Evolutionary conservation across 75 land plant species (phyloP), one percentile per base, ranked within the genome.

Genomic region (Adiantum capillusveneris): DNA sequence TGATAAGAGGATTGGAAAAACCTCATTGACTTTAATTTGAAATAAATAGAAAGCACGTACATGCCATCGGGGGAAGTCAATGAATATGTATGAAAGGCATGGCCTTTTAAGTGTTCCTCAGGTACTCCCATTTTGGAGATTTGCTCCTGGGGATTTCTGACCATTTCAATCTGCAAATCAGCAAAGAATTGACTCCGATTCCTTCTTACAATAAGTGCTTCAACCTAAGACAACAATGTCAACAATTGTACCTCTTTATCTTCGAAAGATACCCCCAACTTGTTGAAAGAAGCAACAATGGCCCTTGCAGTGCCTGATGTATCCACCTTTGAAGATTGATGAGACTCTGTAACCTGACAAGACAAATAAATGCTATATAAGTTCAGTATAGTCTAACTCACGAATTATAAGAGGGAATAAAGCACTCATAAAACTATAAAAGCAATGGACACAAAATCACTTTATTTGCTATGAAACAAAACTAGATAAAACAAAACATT

Each of bases 231-330:
- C n/a, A n/a, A n/a, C n/a, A n/a, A n/a, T n/a, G n/a, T n/a, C 42
- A 39, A 39, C 13, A 9, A 7, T 9, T 13, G 7, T 7, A 95
- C 99, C 83, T 90, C 65, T 53, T 86, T 76, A 53, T 64, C 20
- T 3, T 84, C 72, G 65, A 68, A 86, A 36, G 62, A 60, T 13
- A 86, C 83, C 1, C 99, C 99, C 21, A 95, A 63, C 53, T 80
- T 90, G 66, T 79, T 79, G 57, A 95, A 85, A 59, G 81, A 84
- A 27, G 84, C 74, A 56, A 90, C 68, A 24, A 86, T 73, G 59
- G 99, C 91, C 67, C 81, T 84, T 46, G 99, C 99, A 20, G 99
- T 95, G 37, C 99, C 99, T 50, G 99, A 95, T 43, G 77, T 62
- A 45, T 95, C 99, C 69, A 75, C 17, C 70, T 95, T 95, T 62